Conservation (phyloP, 2,329 filamentous ascomycete genomes). For the Lasiodiplodia hormozganensis region DNA sequence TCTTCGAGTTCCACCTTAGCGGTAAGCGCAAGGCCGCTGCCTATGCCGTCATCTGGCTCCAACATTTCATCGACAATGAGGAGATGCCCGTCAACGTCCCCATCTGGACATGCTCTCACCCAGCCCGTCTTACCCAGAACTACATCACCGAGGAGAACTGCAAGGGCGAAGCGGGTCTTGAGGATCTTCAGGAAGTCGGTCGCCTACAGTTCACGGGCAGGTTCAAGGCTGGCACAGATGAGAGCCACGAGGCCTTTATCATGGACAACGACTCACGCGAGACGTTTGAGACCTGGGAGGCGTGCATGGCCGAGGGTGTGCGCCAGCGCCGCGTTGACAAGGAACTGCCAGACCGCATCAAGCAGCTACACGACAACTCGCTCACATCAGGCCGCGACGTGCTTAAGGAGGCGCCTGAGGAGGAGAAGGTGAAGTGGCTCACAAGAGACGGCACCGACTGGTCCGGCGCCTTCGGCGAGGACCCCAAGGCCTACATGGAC, state of each 20-base stretch:
- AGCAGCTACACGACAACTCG: slow-evolving; percentile 81
- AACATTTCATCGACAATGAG: slow-evolving; percentile 82
- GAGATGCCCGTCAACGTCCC: slow-evolving; percentile 82
- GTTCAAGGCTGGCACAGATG: slow-evolving; percentile 91
- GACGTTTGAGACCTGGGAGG: slow-evolving; percentile 94
- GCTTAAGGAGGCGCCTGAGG: slow-evolving; percentile 72
- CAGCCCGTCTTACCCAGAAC: slow-evolving; percentile 82
- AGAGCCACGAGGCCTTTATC: slow-evolving; percentile 82
- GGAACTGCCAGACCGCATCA: slow-evolving; percentile 75
- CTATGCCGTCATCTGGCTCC: slow-evolving; percentile 84
- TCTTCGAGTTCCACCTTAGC: slow-evolving; percentile 80
- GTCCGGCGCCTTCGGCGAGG: slow-evolving; percentile 83
- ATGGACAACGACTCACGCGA: slow-evolving; percentile 88
- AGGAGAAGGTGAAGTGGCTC: slow-evolving; percentile 80
- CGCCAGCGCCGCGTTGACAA: slow-evolving; percentile 72
- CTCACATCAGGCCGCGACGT: slow-evolving; percentile 81
- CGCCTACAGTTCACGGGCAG: slow-evolving; percentile 78
- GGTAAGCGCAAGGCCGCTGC: slow-evolving; percentile 74
- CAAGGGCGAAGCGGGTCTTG: slow-evolving; percentile 71
- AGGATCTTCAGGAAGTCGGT: slow-evolving; percentile 79
- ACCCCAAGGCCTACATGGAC: slow-evolving; percentile 69
- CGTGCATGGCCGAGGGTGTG: slow-evolving; percentile 86
- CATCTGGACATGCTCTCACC: slow-evolving; percentile 82
- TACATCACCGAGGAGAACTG: slow-evolving; percentile 86
- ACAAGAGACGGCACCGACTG: slow-evolving; percentile 82